Evolutionary conservation across 2,329 filamentous ascomycete genomes (phyloP).

Genomic region (Penicillium concentricum): DNA sequence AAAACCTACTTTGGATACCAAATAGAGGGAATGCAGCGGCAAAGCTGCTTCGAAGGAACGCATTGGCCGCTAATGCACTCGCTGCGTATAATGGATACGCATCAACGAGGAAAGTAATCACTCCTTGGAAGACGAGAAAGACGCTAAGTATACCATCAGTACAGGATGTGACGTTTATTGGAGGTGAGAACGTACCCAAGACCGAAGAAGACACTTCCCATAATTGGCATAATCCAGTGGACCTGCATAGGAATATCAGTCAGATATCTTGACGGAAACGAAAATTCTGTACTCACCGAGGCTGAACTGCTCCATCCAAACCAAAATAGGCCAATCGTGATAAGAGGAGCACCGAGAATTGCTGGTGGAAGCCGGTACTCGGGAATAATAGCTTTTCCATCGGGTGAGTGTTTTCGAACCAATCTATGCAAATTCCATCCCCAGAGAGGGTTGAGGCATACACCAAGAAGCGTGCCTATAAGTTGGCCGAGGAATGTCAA

Average conservation of each 20-base stretch:
- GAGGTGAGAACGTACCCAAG: conserved; percentile 54
- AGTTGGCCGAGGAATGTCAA: conserved; percentile 63
- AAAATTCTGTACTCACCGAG: no score
- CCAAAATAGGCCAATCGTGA: conserved; percentile 76
- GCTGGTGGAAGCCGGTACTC: conserved; percentile 32
- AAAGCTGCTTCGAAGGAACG: conserved; percentile 71
- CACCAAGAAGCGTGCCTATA: conserved; percentile 44
- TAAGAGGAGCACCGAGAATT: conserved; percentile 23
- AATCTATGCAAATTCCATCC: conserved; percentile 35
- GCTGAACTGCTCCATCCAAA: conserved; percentile 67
- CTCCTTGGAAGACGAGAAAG: conserved; percentile 71
- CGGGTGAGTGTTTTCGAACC: background rate
- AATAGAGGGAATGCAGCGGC: conserved; percentile 74
- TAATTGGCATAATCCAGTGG: conserved; percentile 72
- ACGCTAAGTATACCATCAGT: no score
- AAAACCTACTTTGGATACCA: conserved; percentile 43
- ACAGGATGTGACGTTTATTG: conserved; percentile 48
- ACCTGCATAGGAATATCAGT: conserved; percentile 59
- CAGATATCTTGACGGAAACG: conserved; percentile 28
- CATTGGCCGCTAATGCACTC: conserved; percentile 73
- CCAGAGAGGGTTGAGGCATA: conserved; percentile 44
- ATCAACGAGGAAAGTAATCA: conserved; percentile 80
- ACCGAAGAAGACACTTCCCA: conserved; percentile 69
- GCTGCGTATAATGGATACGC: conserved; percentile 44
- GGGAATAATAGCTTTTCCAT: background rate